These are phyloP conservation scores for Baorangia bicolor DNA, from an alignment of 768 basidiomycete genomes.

Conservation along the genomic window DNA sequence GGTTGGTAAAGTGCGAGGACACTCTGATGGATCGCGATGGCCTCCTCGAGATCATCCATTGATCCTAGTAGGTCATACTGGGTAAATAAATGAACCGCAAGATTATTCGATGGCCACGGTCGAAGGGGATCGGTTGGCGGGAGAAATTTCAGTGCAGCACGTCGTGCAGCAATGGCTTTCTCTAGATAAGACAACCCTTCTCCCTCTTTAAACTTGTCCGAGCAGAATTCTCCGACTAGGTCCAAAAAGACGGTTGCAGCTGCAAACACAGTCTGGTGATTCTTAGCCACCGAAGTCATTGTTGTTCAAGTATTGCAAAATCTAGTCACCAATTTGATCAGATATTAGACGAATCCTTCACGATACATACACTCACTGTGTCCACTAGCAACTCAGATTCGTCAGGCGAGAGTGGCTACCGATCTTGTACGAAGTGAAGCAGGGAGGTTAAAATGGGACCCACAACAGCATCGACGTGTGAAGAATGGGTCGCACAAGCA, in stretches of 20 bases:
- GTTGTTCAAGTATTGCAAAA: not conserved
- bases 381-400: not conserved
- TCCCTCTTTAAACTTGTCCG: not conserved
- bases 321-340: not conserved
- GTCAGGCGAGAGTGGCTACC: too few species aligned
- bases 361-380: not conserved
- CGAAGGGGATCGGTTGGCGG: not conserved
- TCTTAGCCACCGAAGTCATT: not conserved
- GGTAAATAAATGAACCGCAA: not conserved
- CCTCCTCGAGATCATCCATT: not conserved
- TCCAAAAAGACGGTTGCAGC: not conserved
- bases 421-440: too few species aligned
- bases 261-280: not conserved
- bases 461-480: not conserved
- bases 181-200: slow-evolving; percentile 12
- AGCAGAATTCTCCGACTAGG: not conserved
- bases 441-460: not conserved
- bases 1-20: not conserved
- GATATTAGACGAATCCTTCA: not conserved
- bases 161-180: slow-evolving; percentile 18
- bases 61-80: not conserved
- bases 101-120: not conserved
- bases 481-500: not conserved
- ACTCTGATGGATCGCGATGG: not conserved
- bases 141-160: not conserved